phyloP scores from a whole-genome alignment of 805 yeast species.

The Wilhelminamyces savonicus region DNA sequence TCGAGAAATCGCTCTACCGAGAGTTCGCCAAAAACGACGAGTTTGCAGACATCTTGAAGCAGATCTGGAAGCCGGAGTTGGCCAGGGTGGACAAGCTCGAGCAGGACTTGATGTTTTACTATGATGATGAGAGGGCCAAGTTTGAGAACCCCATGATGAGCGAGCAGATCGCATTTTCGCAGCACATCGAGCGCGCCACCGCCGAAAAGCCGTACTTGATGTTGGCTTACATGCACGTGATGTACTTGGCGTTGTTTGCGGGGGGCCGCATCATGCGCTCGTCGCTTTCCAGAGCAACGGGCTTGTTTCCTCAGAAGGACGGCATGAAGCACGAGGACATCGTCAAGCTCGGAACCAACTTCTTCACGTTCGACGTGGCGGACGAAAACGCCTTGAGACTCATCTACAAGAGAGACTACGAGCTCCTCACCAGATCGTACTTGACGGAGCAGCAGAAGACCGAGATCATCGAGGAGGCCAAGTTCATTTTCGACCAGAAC shows the following conservation, averaged over 20 bases:
- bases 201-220: conserved; percentile 61
- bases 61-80: conserved; percentile 66
- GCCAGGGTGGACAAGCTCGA: conserved; percentile 53
- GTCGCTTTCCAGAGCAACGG: conserved; percentile 56
- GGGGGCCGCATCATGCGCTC: conserved; percentile 76
- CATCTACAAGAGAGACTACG: conserved; percentile 68
- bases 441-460: conserved; percentile 65
- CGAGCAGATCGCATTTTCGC: conserved; percentile 54
- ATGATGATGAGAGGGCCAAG: conserved; percentile 48
- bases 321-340: conserved; percentile 63
- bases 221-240: conserved; percentile 77
- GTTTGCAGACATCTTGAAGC: conserved; percentile 43
- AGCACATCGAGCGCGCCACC: conserved; percentile 52
- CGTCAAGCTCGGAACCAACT: conserved; percentile 50
- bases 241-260: conserved; percentile 81
- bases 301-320: conserved; percentile 68
- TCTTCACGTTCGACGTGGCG: conserved; percentile 63
- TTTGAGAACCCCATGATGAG: conserved; percentile 53
- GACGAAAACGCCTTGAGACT: conserved; percentile 63
- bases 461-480: conserved; percentile 63
- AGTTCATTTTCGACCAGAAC: conserved; percentile 59
- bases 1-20: conserved; percentile 45
- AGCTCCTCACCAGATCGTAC: conserved; percentile 65
- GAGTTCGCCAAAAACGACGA: conserved; percentile 34
- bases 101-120: conserved; percentile 63